Base-by-base conservation (phyloP, 78 protist genomes). In the Cyanophora paradoxa region DNA sequence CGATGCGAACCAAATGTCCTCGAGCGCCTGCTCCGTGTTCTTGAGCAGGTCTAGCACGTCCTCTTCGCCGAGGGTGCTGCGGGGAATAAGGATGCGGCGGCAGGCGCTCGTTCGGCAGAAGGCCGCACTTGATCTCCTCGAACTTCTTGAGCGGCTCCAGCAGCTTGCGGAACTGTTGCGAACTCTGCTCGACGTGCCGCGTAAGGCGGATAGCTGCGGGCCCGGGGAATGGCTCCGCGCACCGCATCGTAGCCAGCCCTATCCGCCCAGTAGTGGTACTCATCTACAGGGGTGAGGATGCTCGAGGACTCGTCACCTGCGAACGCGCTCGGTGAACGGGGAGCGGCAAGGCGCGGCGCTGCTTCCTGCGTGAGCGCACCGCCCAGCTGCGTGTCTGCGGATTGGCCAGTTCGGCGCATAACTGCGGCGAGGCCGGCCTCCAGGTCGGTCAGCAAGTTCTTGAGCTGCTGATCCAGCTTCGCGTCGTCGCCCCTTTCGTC, bases 341-440 rank as follows among this genome's bases (percentile, higher is more conserved):
- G 48, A 42, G 48, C 48, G 7, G 48, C 48, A 11, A 7, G 24
- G 48, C 48, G 48, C 48, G 48, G 24, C 11, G 24, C 11, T 42
- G 48, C 48, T 42, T 11, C 24, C 48, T 42, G 48, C 48, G 48
- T 42, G 48, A 42, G 24, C 48, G 11, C 56, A 1, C 16, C 48
- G 4, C 7, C n/a, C 1, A 20, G 26, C 3, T 41, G 28, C 46
- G 17, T 8, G 7, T 54, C 8, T 40, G 24, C 48, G 39, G 19
- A 16, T 1, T 16, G n/a, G 24, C 7, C 34, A 14, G 6, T 10
- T 17, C 48, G 54, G 20, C 57, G 54, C 56, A 72, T 0, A 33
- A 30, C 36, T 4, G 22, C 44, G 62, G 46, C 67, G 28, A 72
- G 69, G 11, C 71, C 69, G 2, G 70, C 69, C 28, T 72, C 78